Conservation (phyloP, 176 grass and related monocot species). For the Triticum timopheevii region DNA sequence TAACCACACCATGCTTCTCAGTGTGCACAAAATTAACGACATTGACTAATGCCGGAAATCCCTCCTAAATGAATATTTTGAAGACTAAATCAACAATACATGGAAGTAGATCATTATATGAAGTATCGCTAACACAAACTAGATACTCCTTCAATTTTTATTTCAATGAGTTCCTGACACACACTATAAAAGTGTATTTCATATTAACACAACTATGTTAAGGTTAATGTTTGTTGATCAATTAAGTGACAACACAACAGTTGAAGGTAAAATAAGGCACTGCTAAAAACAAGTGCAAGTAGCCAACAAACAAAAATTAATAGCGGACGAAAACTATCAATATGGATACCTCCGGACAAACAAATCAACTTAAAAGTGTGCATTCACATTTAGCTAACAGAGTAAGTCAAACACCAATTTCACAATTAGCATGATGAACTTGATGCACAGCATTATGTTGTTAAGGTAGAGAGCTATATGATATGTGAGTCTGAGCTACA, state of each 20-base stretch:
- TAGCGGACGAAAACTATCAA: constrained; percentile 2
- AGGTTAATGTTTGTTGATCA: constrained; percentile 8
- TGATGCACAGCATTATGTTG: constrained; percentile 7
- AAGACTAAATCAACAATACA: constrained; percentile 13
- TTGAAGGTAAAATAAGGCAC: background rate
- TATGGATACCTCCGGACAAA: background rate
- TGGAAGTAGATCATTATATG: constrained; percentile 15
- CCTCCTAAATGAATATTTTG: background rate
- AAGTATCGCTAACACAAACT: background rate
- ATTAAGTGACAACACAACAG: background rate
- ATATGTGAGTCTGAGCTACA: background rate
- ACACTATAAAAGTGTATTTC: background rate
- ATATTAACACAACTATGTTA: background rate
- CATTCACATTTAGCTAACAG: background rate
- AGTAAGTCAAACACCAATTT: constrained; percentile 5
- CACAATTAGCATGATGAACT: background rate
- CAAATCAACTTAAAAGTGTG: constrained; percentile 8
- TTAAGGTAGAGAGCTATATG: constrained; percentile 10
- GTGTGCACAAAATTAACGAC: background rate
- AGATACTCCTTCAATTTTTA: background rate
- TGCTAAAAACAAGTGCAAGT: background rate
- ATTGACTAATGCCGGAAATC: background rate
- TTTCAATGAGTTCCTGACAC: background rate
- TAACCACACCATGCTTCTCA: background rate
- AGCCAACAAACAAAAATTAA: background rate